Percentiles rank a stretch among this genome's conserved stretches.
Conservation (phyloP, 371 early-diverging fungal genomes). For the Basidiobolus meristosporus region DNA sequence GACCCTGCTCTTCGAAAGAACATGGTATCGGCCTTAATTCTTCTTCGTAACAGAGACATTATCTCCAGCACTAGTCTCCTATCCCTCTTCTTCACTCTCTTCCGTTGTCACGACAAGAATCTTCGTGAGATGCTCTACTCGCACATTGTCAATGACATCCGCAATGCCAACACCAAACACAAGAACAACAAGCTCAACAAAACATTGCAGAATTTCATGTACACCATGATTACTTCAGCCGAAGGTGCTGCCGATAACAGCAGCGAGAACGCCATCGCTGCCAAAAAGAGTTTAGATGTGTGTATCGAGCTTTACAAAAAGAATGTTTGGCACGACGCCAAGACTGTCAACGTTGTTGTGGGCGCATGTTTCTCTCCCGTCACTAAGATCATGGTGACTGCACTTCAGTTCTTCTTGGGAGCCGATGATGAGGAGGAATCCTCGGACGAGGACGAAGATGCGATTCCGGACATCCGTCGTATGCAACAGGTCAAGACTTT, state of each 20-base stretch:
- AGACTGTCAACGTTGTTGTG: constrained; percentile 92
- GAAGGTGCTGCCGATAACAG: constrained; percentile 25
- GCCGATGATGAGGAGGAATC: constrained; percentile 42
- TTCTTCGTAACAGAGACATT: constrained; percentile 69
- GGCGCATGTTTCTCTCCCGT: constrained; percentile 85
- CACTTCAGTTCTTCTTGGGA: constrained; percentile 85
- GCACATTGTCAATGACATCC: constrained; percentile 88
- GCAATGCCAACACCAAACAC: constrained; percentile 68
- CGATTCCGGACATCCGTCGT: constrained; percentile 27
- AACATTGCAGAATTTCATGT: constrained; percentile 88
- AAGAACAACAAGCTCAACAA: constrained; percentile 94
- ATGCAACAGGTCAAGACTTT: constrained; percentile 56
- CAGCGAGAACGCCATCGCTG: constrained; percentile 65
- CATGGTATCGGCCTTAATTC: constrained; percentile 78
- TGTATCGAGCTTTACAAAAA: constrained; percentile 91
- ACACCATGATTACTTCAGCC: constrained; percentile 56
- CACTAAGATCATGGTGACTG: constrained; percentile 76
- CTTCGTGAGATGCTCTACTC: constrained; percentile 71
- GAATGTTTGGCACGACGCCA: constrained; percentile 89
- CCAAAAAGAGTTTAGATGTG: constrained; percentile 83
- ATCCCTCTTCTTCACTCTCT: constrained; percentile 83
- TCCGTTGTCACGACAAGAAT: constrained; percentile 78
- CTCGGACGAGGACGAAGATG: constrained; percentile 24
- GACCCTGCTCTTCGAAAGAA: constrained; percentile 64
- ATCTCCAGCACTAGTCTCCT: constrained; percentile 50